Percentiles rank a stretch among this genome's conserved stretches.
Evolutionary conservation across 805 yeast species (phyloP).

Genomic region (Candida sithepensis): DNA sequence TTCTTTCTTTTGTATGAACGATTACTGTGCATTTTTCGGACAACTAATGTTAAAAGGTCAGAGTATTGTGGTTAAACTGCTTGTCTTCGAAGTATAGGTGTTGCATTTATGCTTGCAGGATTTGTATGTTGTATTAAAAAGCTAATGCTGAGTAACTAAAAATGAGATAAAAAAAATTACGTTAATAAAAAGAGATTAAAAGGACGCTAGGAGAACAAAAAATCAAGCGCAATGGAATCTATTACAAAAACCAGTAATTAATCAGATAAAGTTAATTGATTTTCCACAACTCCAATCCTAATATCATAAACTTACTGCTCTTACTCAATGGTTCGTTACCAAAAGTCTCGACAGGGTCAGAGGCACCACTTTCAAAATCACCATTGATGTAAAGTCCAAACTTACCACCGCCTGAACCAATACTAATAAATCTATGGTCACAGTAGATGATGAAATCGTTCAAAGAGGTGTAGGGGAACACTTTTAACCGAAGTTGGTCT

Average conservation of each 20-base stretch:
- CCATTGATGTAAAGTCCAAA: constrained; percentile 89
- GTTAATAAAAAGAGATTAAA: neutral
- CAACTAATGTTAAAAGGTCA: neutral
- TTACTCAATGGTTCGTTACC: constrained; percentile 73
- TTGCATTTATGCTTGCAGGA: neutral
- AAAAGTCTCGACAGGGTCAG: constrained; percentile 76
- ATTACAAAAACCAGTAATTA: neutral
- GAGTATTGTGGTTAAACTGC: neutral
- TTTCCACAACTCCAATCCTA: constrained; percentile 84
- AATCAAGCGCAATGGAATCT: neutral
- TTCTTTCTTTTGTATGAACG: neutral
- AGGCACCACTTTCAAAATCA: constrained; percentile 69
- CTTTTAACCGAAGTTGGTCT: constrained; percentile 54
- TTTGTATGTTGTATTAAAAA: neutral
- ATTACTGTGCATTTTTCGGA: neutral
- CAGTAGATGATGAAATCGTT: constrained; percentile 86
- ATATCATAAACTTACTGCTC: constrained; percentile 61
- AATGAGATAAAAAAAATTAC: too few species aligned
- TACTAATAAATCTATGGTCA: constrained; percentile 67
- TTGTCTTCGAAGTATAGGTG: neutral
- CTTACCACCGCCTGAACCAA: constrained; percentile 92
- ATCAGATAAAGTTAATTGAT: constrained; percentile 35
- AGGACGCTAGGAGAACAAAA: neutral
- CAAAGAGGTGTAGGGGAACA: constrained; percentile 82
- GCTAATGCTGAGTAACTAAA: too few species aligned